phyloP scores from a whole-genome alignment of 768 basidiomycete genomes.

The Pleurotus cornucopiae region DNA sequence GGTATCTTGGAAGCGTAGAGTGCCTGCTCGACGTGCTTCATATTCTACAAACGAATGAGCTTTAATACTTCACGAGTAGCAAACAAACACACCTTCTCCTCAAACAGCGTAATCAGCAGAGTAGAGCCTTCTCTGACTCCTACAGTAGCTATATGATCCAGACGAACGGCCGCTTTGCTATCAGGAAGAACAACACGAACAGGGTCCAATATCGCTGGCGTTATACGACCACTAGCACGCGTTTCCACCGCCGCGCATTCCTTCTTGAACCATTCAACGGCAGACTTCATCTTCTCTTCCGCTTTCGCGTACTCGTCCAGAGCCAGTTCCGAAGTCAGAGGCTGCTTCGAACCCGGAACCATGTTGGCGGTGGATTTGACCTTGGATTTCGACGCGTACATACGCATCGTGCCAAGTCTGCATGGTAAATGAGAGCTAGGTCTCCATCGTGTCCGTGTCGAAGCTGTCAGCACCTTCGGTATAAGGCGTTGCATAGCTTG shows the following conservation, averaged over 20 bases:
- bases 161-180: slow-evolving; percentile 25
- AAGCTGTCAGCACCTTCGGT: background rate
- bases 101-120: slow-evolving; percentile 72
- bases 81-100: slow-evolving; percentile 61
- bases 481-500: background rate
- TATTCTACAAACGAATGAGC: slow-evolving; percentile 43
- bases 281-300: slow-evolving; percentile 57
- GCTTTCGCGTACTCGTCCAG: slow-evolving; percentile 59
- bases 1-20: slow-evolving; percentile 75
- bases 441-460: too few relatives aligned
- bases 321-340: slow-evolving; percentile 45
- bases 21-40: slow-evolving; percentile 72
- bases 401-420: background rate
- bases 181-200: slow-evolving; percentile 57
- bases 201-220: slow-evolving; percentile 63
- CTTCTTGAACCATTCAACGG: slow-evolving; percentile 73
- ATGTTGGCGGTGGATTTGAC: slow-evolving; percentile 52
- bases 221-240: slow-evolving; percentile 73
- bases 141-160: slow-evolving; percentile 77
- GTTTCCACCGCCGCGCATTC: slow-evolving; percentile 71
- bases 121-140: slow-evolving; percentile 76
- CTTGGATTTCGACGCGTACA: slow-evolving; percentile 19
- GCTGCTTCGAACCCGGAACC: slow-evolving; percentile 65
- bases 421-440: too few relatives aligned
- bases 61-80: background rate